Conservation (phyloP, 345 rosid genomes). For the Brassica rapa region DNA sequence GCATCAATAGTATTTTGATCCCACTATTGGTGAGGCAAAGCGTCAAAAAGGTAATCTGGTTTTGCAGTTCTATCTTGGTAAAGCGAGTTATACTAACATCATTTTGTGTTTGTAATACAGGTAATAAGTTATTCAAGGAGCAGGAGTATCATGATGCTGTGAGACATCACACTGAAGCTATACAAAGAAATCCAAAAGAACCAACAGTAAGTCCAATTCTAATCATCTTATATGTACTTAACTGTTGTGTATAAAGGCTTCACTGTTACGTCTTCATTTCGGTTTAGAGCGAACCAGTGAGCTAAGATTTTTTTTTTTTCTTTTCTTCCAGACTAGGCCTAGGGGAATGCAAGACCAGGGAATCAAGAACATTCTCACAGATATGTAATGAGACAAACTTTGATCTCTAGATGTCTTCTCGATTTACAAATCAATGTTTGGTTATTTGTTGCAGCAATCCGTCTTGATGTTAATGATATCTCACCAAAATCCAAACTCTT, state of each 20-base stretch:
- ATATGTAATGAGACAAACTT: constrained; percentile 57
- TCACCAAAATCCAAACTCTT: background rate
- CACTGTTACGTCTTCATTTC: background rate
- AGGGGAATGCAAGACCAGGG: constrained; percentile 94
- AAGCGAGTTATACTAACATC: background rate
- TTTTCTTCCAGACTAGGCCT: constrained; percentile 54
- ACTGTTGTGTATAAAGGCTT: background rate
- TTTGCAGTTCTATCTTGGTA: background rate
- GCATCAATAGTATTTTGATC: constrained; percentile 87
- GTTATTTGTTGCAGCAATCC: background rate
- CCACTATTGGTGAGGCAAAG: constrained; percentile 78
- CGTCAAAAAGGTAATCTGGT: constrained; percentile 83
- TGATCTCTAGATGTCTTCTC: no score
- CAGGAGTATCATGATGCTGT: constrained; percentile 90
- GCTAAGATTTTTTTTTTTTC: background rate
- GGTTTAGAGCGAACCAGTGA: background rate
- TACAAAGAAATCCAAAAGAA: constrained; percentile 80
- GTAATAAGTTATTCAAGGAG: constrained; percentile 88
- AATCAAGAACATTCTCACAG: constrained; percentile 91
- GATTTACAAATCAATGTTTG: no score
- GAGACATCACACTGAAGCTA: constrained; percentile 82
- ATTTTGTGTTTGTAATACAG: constrained; percentile 38
- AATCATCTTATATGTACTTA: background rate
- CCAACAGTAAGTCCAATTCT: constrained; percentile 51
- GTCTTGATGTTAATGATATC: background rate